These are phyloP conservation scores for Oryza meyeriana DNA, from an alignment of 176 grass and related monocot species.

Conservation along the genomic window DNA sequence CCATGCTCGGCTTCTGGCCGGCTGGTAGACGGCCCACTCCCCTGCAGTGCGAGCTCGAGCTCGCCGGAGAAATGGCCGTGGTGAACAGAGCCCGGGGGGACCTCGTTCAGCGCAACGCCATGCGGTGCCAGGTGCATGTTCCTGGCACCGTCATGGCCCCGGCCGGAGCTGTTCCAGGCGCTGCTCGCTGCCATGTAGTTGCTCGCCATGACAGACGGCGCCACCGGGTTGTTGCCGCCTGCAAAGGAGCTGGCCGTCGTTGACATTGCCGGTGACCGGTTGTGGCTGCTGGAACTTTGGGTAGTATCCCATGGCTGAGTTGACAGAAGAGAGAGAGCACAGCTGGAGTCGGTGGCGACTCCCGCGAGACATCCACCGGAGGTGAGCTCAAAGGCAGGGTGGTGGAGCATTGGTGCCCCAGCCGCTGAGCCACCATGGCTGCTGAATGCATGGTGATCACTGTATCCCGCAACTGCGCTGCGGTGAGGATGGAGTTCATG, in stretches of 20 bases:
- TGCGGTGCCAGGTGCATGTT: conserved; percentile 20
- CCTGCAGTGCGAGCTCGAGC: conserved; percentile 84
- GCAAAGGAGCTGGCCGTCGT: conserved; percentile 36
- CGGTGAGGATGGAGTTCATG: conserved; percentile 40
- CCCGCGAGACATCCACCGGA: conserved; percentile 42
- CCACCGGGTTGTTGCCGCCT: conserved; percentile 33
- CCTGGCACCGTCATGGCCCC: conserved; percentile 21
- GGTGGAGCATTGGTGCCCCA: conserved; percentile 8
- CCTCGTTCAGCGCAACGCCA: conserved; percentile 9
- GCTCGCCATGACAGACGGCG: conserved; percentile 44
- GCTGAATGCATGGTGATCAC: conserved; percentile 34
- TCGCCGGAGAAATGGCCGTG: conserved; percentile 73
- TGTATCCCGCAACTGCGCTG: conserved; percentile 47
- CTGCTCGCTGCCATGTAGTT: conserved; percentile 31
- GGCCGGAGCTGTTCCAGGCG: conserved; percentile 18
- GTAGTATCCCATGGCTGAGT: conserved; percentile 51
- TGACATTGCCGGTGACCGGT: conserved; percentile 33
- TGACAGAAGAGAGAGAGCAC: conserved; percentile 99
- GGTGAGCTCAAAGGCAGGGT: conserved; percentile 52
- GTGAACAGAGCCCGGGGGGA: conserved; percentile 18
- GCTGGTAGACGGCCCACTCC: conserved; percentile 31
- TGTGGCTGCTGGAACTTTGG: conserved; percentile 39
- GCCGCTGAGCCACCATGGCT: conserved; percentile 32
- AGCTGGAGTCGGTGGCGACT: conserved; percentile 70
- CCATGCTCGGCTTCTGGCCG: conserved; percentile 40